A percentile compares a stretch with the other conserved stretches of the same genome.
Evolutionary conservation across 768 basidiomycete species (phyloP).

Genomic region (Dentipellis fragilis): DNA sequence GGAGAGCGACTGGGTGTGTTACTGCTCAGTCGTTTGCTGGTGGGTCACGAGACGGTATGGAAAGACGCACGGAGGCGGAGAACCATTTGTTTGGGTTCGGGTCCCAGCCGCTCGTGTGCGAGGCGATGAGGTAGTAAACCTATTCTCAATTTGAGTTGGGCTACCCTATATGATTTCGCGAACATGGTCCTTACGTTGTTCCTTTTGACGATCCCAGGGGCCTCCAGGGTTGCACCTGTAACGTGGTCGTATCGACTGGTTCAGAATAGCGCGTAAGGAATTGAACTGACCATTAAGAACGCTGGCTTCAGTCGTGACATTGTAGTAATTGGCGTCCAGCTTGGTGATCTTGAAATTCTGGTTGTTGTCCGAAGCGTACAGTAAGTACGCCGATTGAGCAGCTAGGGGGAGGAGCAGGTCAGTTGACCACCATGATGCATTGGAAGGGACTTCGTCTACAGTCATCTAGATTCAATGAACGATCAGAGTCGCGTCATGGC

Average conservation of each 20-base stretch:
- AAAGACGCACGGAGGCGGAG: constrained; percentile 32
- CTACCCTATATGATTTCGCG: neutral
- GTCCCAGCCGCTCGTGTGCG: constrained; percentile 45
- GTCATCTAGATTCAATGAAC: neutral
- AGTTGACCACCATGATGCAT: neutral
- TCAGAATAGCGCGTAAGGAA: constrained; percentile 3
- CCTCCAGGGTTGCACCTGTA: constrained; percentile 45
- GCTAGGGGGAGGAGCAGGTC: neutral
- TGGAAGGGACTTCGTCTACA: neutral
- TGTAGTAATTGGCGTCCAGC: constrained; percentile 49
- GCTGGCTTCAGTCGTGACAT: constrained; percentile 37
- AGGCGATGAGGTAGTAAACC: constrained; percentile 50
- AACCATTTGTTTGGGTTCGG: constrained; percentile 57
- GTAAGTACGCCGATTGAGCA: constrained; percentile 41
- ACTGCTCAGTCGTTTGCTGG: neutral
- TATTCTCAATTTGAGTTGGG: constrained; percentile 13
- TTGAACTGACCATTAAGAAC: constrained; percentile 29
- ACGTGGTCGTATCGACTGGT: neutral
- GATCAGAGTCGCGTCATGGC: too few species aligned
- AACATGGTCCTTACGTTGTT: constrained; percentile 28
- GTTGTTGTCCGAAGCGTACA: constrained; percentile 61
- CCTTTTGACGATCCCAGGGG: constrained; percentile 52
- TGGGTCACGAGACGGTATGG: neutral
- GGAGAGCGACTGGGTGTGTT: constrained; percentile 31
- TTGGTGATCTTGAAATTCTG: constrained; percentile 58